Conservation (phyloP, 495 filamentous ascomycete genomes). For the Neurospora sp. region DNA sequence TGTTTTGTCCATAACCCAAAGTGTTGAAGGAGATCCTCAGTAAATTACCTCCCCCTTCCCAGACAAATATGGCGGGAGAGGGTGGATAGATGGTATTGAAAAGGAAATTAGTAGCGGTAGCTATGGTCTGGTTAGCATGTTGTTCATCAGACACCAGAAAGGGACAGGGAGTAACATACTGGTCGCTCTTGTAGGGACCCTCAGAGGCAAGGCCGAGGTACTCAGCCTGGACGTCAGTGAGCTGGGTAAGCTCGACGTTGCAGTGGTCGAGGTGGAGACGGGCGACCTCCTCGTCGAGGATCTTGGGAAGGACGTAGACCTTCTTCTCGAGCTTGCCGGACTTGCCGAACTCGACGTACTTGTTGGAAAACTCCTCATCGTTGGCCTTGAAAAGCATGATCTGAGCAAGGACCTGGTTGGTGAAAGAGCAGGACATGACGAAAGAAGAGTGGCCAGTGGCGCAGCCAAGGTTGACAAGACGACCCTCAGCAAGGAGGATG, state of each 20-base stretch:
- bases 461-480: conserved; percentile 97
- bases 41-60: background rate
- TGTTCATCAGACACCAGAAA: background rate
- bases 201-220: conserved; percentile 76
- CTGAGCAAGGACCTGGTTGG: conserved; percentile 99
- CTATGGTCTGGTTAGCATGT: conserved; percentile 28
- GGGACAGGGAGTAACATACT: conserved; percentile 29
- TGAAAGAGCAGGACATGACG: conserved; percentile 99
- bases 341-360: conserved; percentile 95
- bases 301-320: conserved; percentile 97
- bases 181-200: conserved; percentile 93
- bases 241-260: conserved; percentile 83
- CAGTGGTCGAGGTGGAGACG: conserved; percentile 86
- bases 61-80: conserved; percentile 7
- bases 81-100: conserved; percentile 4
- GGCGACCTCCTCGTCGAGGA: conserved; percentile 96
- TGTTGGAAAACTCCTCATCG: conserved; percentile 76
- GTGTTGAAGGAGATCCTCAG: conserved; percentile 20
- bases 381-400: conserved; percentile 94
- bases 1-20: conserved; percentile 11
- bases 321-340: conserved; percentile 74
- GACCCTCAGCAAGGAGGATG: conserved; percentile 95
- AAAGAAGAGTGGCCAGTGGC: conserved; percentile 99
- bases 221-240: conserved; percentile 80
- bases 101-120: conserved; percentile 47